Conservation (phyloP, 805 yeast genomes). For the Yarrowia sp. region DNA sequence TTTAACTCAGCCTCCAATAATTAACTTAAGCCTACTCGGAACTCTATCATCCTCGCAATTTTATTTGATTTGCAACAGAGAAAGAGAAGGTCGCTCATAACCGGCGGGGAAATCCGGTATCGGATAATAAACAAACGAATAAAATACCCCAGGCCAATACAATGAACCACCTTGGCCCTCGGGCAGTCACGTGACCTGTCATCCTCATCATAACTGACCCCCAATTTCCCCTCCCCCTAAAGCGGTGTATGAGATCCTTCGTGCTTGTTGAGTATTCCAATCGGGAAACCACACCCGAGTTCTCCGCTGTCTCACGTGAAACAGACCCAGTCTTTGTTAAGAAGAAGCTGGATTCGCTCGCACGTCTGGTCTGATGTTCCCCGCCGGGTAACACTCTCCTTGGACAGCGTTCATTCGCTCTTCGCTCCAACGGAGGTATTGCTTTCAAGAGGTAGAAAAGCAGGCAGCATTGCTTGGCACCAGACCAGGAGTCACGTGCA, state of each 20-base stretch:
- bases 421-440: constrained; percentile 9
- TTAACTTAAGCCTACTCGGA: constrained; percentile 10
- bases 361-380: constrained; percentile 28
- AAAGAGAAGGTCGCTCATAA: neutral
- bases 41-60: constrained; percentile 23
- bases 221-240: neutral
- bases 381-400: constrained; percentile 16
- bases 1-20: constrained; percentile 11
- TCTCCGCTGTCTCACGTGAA: constrained; percentile 11
- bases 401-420: no score
- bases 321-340: constrained; percentile 1
- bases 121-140: neutral
- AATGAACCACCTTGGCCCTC: no score
- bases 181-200: neutral
- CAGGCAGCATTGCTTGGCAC: neutral
- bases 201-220: neutral
- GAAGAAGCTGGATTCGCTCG: neutral
- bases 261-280: constrained; percentile 3
- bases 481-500: neutral
- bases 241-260: neutral
- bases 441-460: neutral
- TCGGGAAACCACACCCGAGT: constrained; percentile 29
- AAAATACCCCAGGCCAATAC: neutral
- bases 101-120: constrained; percentile 37
- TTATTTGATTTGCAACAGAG: neutral